Evolutionary conservation across 768 basidiomycete genomes (phyloP), one percentile per base, ranked within the genome.

Genomic region (Podaxis pistillaris): DNA sequence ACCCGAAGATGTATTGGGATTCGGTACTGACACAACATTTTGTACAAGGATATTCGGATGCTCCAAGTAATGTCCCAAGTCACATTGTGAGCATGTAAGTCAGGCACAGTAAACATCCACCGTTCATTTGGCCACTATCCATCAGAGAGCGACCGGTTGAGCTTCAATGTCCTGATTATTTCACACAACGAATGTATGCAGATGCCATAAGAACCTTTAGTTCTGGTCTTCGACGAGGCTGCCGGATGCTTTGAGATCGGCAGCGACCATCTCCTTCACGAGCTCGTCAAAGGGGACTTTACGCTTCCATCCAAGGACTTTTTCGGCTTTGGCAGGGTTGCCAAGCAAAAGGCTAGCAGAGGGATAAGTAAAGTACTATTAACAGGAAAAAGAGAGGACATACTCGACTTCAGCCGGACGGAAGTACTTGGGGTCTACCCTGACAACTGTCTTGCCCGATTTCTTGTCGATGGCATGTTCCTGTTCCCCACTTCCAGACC

Each of bases 361-460:
- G 8, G 12, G 38, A 19, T 49, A 46, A 33, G 24, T 50, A 19
- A 37, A 24, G 1, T 33, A 1, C 8, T 19, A 19, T 30, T 1
- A 9, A 15, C 51, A 37, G 28, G 30, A 59, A 28, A 44, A 38
- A 51, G 41, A 49, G 49, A 24, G 65, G 15, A 88, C 91, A 65
- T 70, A 93, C 88, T 96, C 94, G 76, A 96, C 94, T 86, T 96
- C 93, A 19, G 93, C 91, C 8, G 93, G 93, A 74, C 95, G 90
- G 90, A 95, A 97, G 81, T 97, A 96, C 67, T 81, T 81, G 26
- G 90, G 73, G 76, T 98, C 96, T 41, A 98, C 85, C 70, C 87
- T 88, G 69, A 98, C 94, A 54, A 96, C 76, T 38, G 83, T 82
- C 67, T 83, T 87, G 67, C 85, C 86, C 1, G 87, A 87, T 72